Conservation (phyloP, 176 grass and related monocot species). For the Zea luxurians region DNA sequence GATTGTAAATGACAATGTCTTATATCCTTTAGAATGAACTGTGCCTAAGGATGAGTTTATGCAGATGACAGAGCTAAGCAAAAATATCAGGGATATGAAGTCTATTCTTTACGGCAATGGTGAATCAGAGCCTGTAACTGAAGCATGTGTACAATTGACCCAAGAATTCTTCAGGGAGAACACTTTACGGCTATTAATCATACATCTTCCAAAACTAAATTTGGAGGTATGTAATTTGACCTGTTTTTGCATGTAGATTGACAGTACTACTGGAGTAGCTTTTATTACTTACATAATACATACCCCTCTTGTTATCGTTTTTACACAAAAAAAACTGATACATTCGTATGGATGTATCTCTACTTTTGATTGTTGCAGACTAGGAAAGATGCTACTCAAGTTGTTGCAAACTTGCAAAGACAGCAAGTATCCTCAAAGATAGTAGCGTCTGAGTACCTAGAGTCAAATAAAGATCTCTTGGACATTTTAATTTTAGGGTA, state of each 20-base stretch:
- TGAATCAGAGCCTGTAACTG: conserved; percentile 79
- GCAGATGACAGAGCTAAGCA: conserved; percentile 88
- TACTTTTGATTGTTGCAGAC: conserved; percentile 53
- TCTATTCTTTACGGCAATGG: conserved; percentile 89
- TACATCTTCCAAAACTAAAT: conserved; percentile 89
- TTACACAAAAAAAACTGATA: background rate
- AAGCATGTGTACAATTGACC: conserved; percentile 85
- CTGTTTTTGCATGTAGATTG: conserved; percentile 9
- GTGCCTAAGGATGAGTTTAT: conserved; percentile 29
- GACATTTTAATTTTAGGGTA: conserved; percentile 74
- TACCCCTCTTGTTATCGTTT: background rate
- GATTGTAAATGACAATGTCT: background rate
- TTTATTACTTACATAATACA: conserved; percentile 15
- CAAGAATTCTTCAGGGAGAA: conserved; percentile 97
- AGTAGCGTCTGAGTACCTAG: conserved; percentile 76
- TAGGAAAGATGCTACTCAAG: conserved; percentile 85
- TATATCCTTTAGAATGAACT: background rate
- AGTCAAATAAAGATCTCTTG: conserved; percentile 87
- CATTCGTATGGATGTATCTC: conserved; percentile 19
- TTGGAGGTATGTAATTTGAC: conserved; percentile 69
- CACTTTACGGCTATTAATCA: conserved; percentile 80
- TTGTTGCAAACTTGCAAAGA: conserved; percentile 88
- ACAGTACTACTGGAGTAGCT: background rate
- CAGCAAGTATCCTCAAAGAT: conserved; percentile 73
- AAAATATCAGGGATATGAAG: conserved; percentile 96